phyloP scores from a whole-genome alignment of 768 basidiomycete species.

The Podaxis sp. region DNA sequence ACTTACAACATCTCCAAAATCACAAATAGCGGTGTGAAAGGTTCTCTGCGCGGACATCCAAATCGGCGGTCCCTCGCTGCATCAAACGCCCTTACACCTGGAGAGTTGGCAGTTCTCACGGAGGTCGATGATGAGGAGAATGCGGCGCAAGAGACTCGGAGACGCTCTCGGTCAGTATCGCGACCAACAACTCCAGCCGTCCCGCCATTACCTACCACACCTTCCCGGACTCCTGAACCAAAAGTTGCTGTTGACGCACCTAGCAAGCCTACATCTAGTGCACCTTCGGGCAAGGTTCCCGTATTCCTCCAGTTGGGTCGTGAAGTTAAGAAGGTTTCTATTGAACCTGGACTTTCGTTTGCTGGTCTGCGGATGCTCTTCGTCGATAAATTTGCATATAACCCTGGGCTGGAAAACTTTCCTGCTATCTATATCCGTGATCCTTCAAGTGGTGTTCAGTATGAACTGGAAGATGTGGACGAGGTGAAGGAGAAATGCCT shows the following conservation, averaged over 20 bases:
- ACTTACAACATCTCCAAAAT: slow-evolving; percentile 94
- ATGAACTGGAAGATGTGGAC: slow-evolving; percentile 92
- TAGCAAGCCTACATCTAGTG: slow-evolving; percentile 14
- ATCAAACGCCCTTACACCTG: slow-evolving; percentile 59
- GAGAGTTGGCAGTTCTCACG: slow-evolving; percentile 71
- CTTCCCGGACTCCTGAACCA: slow-evolving; percentile 39
- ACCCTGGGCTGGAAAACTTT: slow-evolving; percentile 89
- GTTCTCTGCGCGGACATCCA: slow-evolving; percentile 46
- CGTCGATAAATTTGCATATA: slow-evolving; percentile 93
- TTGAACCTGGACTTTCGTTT: slow-evolving; percentile 73
- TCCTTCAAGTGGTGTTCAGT: slow-evolving; percentile 88
- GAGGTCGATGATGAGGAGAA: slow-evolving; percentile 68
- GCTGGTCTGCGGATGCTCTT: slow-evolving; percentile 81
- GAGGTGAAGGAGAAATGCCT: slow-evolving; percentile 89
- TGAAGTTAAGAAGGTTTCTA: slow-evolving; percentile 82
- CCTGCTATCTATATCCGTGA: slow-evolving; percentile 96
- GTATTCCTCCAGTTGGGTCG: slow-evolving; percentile 89
- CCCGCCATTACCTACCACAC: slow-evolving; percentile 48
- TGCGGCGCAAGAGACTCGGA: slow-evolving; percentile 18
- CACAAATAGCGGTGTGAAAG: slow-evolving; percentile 57
- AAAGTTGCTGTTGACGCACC: slow-evolving; percentile 8
- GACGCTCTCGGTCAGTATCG: slow-evolving; percentile 28
- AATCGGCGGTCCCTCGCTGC: slow-evolving; percentile 71
- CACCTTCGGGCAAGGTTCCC: slow-evolving; percentile 43
- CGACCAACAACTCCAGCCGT: slow-evolving; percentile 36